Percentiles rank a stretch among this genome's conserved stretches.
Evolutionary conservation across 2,329 filamentous ascomycete genomes (phyloP).

Genomic region (Neonectria faginata): DNA sequence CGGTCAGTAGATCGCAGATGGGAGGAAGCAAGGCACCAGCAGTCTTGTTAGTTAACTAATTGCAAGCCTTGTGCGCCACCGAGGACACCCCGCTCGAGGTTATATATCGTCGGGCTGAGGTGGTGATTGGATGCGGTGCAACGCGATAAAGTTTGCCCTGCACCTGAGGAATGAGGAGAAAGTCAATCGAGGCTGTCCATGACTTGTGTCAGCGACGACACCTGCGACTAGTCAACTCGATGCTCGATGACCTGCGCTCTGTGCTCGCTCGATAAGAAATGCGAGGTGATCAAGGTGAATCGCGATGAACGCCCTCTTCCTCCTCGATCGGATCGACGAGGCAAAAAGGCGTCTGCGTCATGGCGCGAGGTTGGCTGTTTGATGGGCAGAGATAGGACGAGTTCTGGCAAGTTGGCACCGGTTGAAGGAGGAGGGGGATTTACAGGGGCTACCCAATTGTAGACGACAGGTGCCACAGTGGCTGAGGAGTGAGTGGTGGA

Average conservation of each 20-base stretch:
- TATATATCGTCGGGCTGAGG: neutral
- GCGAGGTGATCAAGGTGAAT: neutral
- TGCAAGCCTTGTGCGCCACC: neutral
- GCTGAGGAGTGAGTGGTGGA: conserved; percentile 11
- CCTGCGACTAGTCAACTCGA: neutral
- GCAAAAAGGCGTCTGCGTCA: neutral
- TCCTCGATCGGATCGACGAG: neutral
- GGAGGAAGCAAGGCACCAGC: too few relatives aligned
- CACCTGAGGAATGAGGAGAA: neutral
- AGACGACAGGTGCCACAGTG: conserved; percentile 2
- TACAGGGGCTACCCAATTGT: conserved; percentile 20
- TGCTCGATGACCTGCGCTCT: neutral
- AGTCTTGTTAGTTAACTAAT: neutral
- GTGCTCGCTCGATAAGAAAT: neutral
- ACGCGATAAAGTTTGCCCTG: neutral
- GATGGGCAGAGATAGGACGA: conserved; percentile 14
- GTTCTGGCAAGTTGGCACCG: conserved; percentile 6
- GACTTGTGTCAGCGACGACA: neutral
- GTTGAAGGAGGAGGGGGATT: conserved; percentile 13
- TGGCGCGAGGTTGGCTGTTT: neutral
- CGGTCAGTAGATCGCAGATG: neutral
- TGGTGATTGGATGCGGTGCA: conserved; percentile 1
- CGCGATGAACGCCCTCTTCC: neutral
- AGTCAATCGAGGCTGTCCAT: neutral
- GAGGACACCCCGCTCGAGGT: neutral